Evolutionary conservation across 345 rosid species (phyloP), one percentile per base, ranked within the genome.

Genomic region (Raphanus sativus): DNA sequence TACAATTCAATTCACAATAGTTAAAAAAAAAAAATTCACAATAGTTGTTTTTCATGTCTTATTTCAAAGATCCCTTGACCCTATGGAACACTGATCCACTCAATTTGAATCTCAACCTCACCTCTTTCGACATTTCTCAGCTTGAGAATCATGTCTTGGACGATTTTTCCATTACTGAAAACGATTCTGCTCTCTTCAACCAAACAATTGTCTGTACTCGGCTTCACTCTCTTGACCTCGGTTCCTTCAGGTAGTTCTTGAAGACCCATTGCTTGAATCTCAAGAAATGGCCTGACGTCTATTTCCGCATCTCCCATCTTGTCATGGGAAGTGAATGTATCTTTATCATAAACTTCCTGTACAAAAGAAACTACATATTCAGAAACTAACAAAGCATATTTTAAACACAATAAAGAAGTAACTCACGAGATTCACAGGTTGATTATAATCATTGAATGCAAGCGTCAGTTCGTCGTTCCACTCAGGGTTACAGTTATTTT

Each of bases 391-490:
- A 56, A 56, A 21, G 13, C 2, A 55, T 67, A 50, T 48, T 50
- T 67, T 28, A 69, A 45, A 33, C 8, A 62, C 15, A 12, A 82
- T 50, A 4, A 32, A n/a, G 56, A 75, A 40, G 5, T 61, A 10
- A 74, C 91, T 87, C 73, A 94, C 97, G 62, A 94, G 81, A 65
- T 1, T 60, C 70, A 94, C 66, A 12, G 84, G 87, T 79, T 68
- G 48, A 50, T 21, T 70, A 55, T 81, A 82, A 60, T 83, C 89
- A 5, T 36, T 73, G 50, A 94, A 81, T 17, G 87, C 78, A 62
- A 94, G 90, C 15, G 92, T 88, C 55, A 89, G 74, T 33, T 90
- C 94, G 16, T 90, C 91, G 13, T 91, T 81, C 96, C 97, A 91
- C 70, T 79, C 87, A 4, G 98, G 97, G 63, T 94, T 90, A 70